These are phyloP conservation scores for Prinsepia uniflora DNA, from an alignment of 306 rosid species.

Conservation along the genomic window DNA sequence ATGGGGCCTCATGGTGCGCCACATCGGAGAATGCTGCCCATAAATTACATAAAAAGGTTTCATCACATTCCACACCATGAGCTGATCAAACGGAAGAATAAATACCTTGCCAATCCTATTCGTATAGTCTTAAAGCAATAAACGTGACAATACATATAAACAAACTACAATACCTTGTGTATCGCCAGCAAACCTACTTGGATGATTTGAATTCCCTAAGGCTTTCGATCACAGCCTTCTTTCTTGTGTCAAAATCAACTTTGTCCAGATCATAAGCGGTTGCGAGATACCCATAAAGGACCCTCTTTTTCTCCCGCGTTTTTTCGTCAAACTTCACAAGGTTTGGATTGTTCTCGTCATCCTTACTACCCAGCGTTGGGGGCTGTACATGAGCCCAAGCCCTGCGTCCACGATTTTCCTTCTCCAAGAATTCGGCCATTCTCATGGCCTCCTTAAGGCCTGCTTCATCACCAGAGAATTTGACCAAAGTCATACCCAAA, in stretches of 20 bases:
- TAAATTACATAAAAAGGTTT: conserved; percentile 26
- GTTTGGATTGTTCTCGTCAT: conserved; percentile 77
- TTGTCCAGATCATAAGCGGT: conserved; percentile 85
- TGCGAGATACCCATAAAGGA: conserved; percentile 87
- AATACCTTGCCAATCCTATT: background rate
- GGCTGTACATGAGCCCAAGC: conserved; percentile 71
- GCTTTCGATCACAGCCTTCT: conserved; percentile 74
- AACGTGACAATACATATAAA: background rate
- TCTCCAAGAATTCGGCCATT: conserved; percentile 68
- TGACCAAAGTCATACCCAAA: conserved; percentile 75
- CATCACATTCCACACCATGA: conserved; percentile 21
- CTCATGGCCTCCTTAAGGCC: conserved; percentile 83
- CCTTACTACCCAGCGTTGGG: conserved; percentile 55
- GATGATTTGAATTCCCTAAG: conserved; percentile 55
- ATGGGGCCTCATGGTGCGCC: background rate
- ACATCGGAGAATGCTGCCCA: conserved; percentile 7
- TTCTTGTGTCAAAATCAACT: conserved; percentile 84
- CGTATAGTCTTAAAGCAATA: background rate
- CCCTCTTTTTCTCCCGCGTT: conserved; percentile 64
- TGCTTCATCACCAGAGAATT: conserved; percentile 68
- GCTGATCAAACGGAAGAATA: conserved; percentile 1
- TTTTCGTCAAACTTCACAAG: conserved; percentile 68
- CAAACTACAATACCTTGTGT: conserved; percentile 30
- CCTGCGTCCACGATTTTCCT: conserved; percentile 75
- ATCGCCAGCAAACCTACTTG: conserved; percentile 32